phyloP scores from a whole-genome alignment of 2,329 filamentous ascomycete species.

The Fusarium albidum region DNA sequence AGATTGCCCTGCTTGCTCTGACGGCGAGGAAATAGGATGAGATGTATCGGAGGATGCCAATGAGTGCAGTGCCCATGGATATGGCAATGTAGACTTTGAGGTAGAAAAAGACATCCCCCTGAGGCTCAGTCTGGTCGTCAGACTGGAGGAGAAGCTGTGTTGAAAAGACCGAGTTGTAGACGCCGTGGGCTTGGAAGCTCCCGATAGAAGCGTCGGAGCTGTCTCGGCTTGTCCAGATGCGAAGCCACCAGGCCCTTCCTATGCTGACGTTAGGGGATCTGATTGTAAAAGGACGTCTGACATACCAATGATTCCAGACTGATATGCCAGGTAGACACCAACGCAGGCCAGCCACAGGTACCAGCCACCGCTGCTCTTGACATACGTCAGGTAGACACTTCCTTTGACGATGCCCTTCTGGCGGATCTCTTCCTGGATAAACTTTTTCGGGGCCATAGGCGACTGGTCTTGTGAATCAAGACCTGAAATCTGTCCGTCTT shows the following conservation, averaged over 20 bases:
- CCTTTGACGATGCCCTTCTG: constrained; percentile 73
- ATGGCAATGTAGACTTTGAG: constrained; percentile 72
- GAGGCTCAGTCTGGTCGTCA: constrained; percentile 39
- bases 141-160: constrained; percentile 52
- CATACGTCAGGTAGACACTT: constrained; percentile 70
- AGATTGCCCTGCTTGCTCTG: constrained; percentile 70
- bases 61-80: constrained; percentile 66
- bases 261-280: background rate
- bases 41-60: constrained; percentile 68
- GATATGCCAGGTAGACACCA: constrained; percentile 59
- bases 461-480: constrained; percentile 13
- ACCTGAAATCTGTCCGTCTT: constrained; percentile 51
- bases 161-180: constrained; percentile 51
- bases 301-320: constrained; percentile 61
- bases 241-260: constrained; percentile 69
- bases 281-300: constrained; percentile 9
- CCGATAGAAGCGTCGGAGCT: constrained; percentile 7
- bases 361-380: constrained; percentile 71
- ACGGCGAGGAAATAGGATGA: constrained; percentile 71
- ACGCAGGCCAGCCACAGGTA: constrained; percentile 65
- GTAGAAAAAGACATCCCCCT: constrained; percentile 65
- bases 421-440: constrained; percentile 75
- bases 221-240: constrained; percentile 62
- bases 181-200: constrained; percentile 41
- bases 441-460: constrained; percentile 66